Percentiles rank a stretch among this genome's conserved stretches.
phyloP scores from a whole-genome alignment of 306 rosid genomes.

The Cicer pinnatifidum region DNA sequence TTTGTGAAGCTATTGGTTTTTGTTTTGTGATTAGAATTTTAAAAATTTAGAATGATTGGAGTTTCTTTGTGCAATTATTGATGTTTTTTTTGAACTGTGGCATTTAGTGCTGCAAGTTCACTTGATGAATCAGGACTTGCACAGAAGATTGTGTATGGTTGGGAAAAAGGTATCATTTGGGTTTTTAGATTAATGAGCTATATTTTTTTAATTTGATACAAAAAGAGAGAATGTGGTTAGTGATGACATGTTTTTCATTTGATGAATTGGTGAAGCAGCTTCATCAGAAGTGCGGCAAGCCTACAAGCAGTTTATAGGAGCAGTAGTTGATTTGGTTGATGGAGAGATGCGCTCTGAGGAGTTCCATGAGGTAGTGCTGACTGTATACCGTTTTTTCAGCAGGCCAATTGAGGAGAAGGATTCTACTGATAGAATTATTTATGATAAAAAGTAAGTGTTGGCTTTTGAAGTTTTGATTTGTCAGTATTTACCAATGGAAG shows the following conservation, averaged over 20 bases:
- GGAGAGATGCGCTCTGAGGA: slow-evolving; percentile 88
- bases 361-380: slow-evolving; percentile 71
- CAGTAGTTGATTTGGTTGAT: slow-evolving; percentile 78
- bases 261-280: slow-evolving; percentile 54
- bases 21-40: slow-evolving; percentile 10
- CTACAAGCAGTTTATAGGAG: slow-evolving; percentile 72
- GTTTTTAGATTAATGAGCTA: slow-evolving; percentile 8
- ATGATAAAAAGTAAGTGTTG: slow-evolving; percentile 60
- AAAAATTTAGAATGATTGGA: slow-evolving; percentile 20
- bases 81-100: slow-evolving; percentile 19
- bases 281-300: slow-evolving; percentile 56
- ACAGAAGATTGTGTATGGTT: slow-evolving; percentile 50
- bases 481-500: slow-evolving; percentile 5
- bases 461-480: slow-evolving; percentile 20
- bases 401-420: slow-evolving; percentile 47
- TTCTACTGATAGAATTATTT: slow-evolving; percentile 41
- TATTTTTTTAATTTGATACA: background rate
- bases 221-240: background rate
- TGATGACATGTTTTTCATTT: slow-evolving; percentile 25
- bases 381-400: slow-evolving; percentile 42
- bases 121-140: slow-evolving; percentile 61
- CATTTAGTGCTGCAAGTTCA: slow-evolving; percentile 49
- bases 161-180: slow-evolving; percentile 57
- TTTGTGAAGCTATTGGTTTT: slow-evolving; percentile 23
- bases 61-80: slow-evolving; percentile 10